phyloP scores from a whole-genome alignment of 2,329 filamentous ascomycete genomes.

The Tolypocladium paradoxum region DNA sequence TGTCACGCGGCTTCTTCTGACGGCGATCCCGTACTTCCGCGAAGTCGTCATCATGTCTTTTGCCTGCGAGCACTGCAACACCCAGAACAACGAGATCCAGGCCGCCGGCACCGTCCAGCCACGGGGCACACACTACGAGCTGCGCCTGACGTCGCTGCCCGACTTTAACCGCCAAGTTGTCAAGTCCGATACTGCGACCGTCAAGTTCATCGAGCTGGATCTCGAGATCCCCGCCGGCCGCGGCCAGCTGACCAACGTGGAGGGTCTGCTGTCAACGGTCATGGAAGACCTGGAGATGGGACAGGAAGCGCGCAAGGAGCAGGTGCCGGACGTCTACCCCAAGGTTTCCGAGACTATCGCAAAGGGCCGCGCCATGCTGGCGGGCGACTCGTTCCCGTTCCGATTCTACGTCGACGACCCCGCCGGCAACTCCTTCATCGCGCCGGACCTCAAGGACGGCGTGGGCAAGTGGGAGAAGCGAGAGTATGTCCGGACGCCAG shows the following conservation, averaged over 20 bases:
- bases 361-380: conserved; percentile 66
- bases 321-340: conserved; percentile 64
- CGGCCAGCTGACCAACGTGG: conserved; percentile 86
- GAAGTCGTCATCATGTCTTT: conserved; percentile 98
- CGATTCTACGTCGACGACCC: conserved; percentile 81
- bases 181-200: conserved; percentile 78
- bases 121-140: conserved; percentile 72
- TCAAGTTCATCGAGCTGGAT: conserved; percentile 84
- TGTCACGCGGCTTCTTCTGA: conserved; percentile 74
- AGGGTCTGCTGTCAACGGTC: conserved; percentile 72
- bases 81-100: conserved; percentile 89
- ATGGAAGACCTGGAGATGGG: conserved; percentile 71
- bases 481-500: conserved; percentile 71
- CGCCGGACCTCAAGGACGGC: conserved; percentile 68
- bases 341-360: conserved; percentile 70
- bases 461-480: conserved; percentile 82
- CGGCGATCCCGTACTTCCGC: conserved; percentile 91
- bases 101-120: conserved; percentile 86
- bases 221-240: conserved; percentile 86
- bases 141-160: conserved; percentile 59
- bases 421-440: conserved; percentile 93
- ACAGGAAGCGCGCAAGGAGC: conserved; percentile 70
- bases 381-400: conserved; percentile 74
- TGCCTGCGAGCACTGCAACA: conserved; percentile 76
- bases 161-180: conserved; percentile 84